Evolutionary conservation across 805 yeast species (phyloP), one percentile per base, ranked within the genome.

Genomic region (Diddensiella caesifluorescens): DNA sequence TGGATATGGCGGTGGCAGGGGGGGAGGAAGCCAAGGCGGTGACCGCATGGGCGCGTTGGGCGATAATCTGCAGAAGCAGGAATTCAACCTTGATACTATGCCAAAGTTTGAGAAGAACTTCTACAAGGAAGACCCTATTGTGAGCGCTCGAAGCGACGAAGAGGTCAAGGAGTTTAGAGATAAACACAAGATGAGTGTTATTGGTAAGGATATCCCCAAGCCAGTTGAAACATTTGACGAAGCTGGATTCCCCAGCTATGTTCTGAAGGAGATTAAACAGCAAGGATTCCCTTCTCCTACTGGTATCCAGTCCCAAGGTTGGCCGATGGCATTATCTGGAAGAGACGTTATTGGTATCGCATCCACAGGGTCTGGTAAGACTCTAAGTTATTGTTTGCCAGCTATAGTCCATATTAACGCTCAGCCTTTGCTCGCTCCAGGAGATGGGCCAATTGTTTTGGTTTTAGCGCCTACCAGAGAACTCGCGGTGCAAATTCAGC

Each of bases 321-420:
- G 98, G 98, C 98, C 98, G 51, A 92, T 92, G 98, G 98, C 98
- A 60, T 74, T 89, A 46, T 80, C 90, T 57, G 98, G 98, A 73
- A 86, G 97, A 71, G 97, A 92, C 65, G 83, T 92, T 90, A 85
- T 92, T 68, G 98, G 98, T 75, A 83, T 92, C 65, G 97, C 98
- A 44, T 83, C 96, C 55, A 92, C 98, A 54, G 98, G 98, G 70
- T 89, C 97, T 43, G 98, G 98, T 75, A 92, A 92, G 75, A 92
- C 98, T 49, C 74, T 92, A 57, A 86, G 97, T 31, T 92, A 90
- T 75, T 87, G 96, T 74, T 74, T 92, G 61, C 98, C 98, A 52
- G 83, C 92, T 52, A 92, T 92, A 62, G 95, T 90, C 45, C 98
- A 90, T 70, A 90, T 89, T 70, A 90, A 92, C 60, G 98, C 98